Evolutionary conservation across 1,284 basidiomycete species (phyloP), one percentile per base, ranked within the genome.

Genomic region (Papiliotrema laurentii): DNA sequence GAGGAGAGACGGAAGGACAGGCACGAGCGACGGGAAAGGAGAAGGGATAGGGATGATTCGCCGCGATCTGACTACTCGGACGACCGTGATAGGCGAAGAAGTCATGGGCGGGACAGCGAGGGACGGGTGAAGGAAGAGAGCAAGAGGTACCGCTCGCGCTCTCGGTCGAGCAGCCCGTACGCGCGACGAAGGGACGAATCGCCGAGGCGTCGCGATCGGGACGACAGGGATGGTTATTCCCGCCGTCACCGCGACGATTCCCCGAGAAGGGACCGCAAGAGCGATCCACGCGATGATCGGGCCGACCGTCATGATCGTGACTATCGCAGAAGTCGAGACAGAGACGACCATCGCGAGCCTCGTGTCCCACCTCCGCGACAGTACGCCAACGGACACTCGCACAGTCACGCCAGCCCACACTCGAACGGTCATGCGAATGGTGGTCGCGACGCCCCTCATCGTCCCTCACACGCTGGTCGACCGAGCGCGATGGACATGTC

Each of bases 1-100:
- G 54, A 58, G 60, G 66, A 56, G 40, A 76, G 52, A 71, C 75
- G 55, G 59, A 66, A 31, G 38, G 37, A 47, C 18, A 18, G 28
- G 5, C 33, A 47, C 48, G 47, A 18, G 45, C 50, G 33, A 41
- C 41, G 38, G 39, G 59, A 47, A 53, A 59, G 38, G 42, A 43
- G 26, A 33, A 51, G 55, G 24, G 49, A 16, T 48, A 51, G 18
- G 34, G 56, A 27, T 47, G 49, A 37, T 43, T 63, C 59, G 36
- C 61, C 60, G 2, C 40, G 49, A 7, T 60, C 60, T 2, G 58
- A 61, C n/a, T 57, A 59, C 22, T 60, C 54, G 22, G 58, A 60
- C 21, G 62, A 65, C 13, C 49, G 56, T 26, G 54, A 56, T 22
- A 48, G 50, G 26, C 37, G 44, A 21, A 25, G 31, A 24, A 42